Percentiles rank a stretch among this genome's conserved stretches.
phyloP scores from a whole-genome alignment of 2,329 filamentous ascomycete species.

The Acrocalymma vagum region DNA sequence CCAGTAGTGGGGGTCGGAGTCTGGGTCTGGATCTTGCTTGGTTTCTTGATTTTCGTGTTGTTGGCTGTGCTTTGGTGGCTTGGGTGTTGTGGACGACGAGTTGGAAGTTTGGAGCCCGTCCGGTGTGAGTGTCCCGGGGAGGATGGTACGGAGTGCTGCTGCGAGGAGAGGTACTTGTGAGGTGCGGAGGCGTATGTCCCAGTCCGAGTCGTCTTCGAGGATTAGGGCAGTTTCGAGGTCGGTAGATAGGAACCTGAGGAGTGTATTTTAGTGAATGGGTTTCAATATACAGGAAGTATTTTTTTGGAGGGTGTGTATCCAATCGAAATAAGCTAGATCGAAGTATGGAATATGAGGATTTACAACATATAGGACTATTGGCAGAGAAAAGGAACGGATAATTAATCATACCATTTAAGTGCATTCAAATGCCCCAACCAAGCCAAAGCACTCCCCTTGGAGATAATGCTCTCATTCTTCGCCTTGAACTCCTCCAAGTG shows the following conservation, averaged over 20 bases:
- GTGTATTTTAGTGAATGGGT: no score
- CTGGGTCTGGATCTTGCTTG: slow-evolving; percentile 4
- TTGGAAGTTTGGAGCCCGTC: slow-evolving; percentile 14
- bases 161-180: slow-evolving; percentile 30
- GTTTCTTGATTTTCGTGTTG: no score
- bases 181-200: slow-evolving; percentile 25
- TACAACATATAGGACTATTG: no score
- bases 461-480: slow-evolving; percentile 35
- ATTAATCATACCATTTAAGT: slow-evolving; percentile 36
- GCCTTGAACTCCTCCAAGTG: slow-evolving; percentile 39
- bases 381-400: neutral
- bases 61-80: no score
- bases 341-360: no score
- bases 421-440: slow-evolving; percentile 53
- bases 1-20: slow-evolving; percentile 37
- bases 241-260: slow-evolving; percentile 19
- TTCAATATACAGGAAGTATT: slow-evolving; percentile 10
- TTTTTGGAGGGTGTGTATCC: no score
- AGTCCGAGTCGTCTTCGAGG: slow-evolving; percentile 39
- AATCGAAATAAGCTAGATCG: no score
- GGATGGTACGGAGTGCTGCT: slow-evolving; percentile 21
- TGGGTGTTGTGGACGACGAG: no score
- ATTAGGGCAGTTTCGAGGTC: slow-evolving; percentile 34
- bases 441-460: slow-evolving; percentile 48
- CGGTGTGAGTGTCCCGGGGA: slow-evolving; percentile 11